Conservation (phyloP, 2,329 filamentous ascomycete species). For the Phialophora macrospora region DNA sequence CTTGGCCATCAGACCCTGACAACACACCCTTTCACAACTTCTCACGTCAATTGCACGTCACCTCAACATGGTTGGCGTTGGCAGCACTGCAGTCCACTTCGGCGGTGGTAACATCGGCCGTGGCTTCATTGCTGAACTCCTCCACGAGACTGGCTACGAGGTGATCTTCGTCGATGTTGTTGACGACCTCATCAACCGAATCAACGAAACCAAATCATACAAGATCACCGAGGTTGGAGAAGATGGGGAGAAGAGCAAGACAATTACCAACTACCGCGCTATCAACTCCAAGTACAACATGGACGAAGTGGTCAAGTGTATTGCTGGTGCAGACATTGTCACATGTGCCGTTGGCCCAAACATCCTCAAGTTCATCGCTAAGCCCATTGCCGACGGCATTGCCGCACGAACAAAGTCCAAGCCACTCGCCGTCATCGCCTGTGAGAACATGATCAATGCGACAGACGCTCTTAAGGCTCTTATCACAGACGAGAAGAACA, state of each 20-base stretch:
- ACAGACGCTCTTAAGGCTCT: slow-evolving; percentile 83
- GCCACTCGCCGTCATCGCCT: slow-evolving; percentile 90
- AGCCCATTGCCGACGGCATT: slow-evolving; percentile 93
- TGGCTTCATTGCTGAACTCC: slow-evolving; percentile 87
- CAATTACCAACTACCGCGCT: slow-evolving; percentile 92
- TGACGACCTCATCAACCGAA: slow-evolving; percentile 76
- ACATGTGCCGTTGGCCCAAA: slow-evolving; percentile 97
- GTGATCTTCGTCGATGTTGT: slow-evolving; percentile 96
- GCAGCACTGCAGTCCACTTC: slow-evolving; percentile 83
- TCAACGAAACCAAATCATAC: slow-evolving; percentile 79
- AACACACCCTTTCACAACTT: not conserved
- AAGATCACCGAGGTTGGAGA: slow-evolving; percentile 90
- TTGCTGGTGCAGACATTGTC: slow-evolving; percentile 83
- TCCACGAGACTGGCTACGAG: slow-evolving; percentile 93
- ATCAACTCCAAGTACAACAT: slow-evolving; percentile 92
- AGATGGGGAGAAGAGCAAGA: slow-evolving; percentile 78
- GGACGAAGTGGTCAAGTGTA: slow-evolving; percentile 79
- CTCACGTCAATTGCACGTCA: too few relatives aligned
- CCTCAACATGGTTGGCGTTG: slow-evolving; percentile 29
- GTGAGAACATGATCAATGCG: slow-evolving; percentile 95
- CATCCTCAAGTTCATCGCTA: slow-evolving; percentile 94
- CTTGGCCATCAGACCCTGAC: not conserved
- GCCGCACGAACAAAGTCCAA: slow-evolving; percentile 69
- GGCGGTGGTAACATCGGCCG: slow-evolving; percentile 86
- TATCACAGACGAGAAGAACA: slow-evolving; percentile 77